These are phyloP conservation scores for Dentipellis fragilis DNA, from an alignment of 768 basidiomycete species.

Conservation along the genomic window DNA sequence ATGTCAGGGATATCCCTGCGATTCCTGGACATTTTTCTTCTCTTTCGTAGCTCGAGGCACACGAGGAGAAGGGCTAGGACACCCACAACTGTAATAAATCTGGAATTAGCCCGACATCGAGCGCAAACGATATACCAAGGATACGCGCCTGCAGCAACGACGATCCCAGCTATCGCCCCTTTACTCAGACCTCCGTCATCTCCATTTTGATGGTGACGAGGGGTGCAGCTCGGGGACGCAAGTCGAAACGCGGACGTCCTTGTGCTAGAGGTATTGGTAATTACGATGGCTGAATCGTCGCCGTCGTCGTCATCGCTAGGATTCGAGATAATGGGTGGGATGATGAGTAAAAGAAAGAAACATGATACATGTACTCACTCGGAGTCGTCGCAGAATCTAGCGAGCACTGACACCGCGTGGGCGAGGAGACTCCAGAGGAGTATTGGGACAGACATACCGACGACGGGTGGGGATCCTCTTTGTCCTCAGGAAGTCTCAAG, in stretches of 20 bases:
- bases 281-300: background rate
- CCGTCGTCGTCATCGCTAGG: slow-evolving; percentile 7
- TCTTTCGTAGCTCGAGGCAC: too few species aligned
- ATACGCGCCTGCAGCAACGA: slow-evolving; percentile 17
- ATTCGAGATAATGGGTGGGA: background rate
- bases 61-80: too few species aligned
- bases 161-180: slow-evolving; percentile 18
- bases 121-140: too few species aligned
- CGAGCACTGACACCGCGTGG: background rate
- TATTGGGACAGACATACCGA: background rate
- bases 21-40: background rate
- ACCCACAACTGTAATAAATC: too few species aligned
- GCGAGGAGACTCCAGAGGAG: background rate
- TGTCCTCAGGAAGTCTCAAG: too few species aligned
- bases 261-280: slow-evolving; percentile 4
- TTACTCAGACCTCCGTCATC: slow-evolving; percentile 2
- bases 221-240: too few species aligned
- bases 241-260: background rate
- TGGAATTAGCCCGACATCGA: too few species aligned
- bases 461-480: background rate
- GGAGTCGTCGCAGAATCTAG: background rate
- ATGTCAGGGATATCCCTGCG: background rate
- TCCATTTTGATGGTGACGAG: background rate
- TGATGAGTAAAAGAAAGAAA: background rate
- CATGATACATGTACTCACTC: background rate